Evolutionary conservation across 495 filamentous ascomycete genomes (phyloP).

Genomic region (Talaromyces trachyspermus): DNA sequence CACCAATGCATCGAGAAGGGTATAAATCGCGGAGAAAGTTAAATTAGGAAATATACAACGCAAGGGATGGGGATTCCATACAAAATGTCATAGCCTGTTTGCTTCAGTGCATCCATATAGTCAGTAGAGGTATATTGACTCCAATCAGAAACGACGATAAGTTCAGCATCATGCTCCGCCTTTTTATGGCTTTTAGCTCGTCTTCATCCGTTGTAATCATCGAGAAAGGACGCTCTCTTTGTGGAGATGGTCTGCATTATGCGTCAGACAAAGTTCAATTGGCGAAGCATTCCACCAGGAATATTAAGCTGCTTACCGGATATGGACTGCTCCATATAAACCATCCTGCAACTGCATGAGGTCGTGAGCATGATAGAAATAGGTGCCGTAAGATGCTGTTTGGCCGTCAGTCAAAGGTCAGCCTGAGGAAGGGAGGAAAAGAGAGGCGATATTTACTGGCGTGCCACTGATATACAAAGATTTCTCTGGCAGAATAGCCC

Average conservation of each 20-base stretch:
- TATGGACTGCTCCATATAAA: constrained; percentile 41
- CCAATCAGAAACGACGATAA: constrained; percentile 49
- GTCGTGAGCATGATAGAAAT: constrained; percentile 46
- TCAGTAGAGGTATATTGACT: constrained; percentile 42
- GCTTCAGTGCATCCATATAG: constrained; percentile 21
- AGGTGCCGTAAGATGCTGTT: too few relatives aligned
- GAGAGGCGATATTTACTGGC: constrained; percentile 8
- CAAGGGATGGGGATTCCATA: background rate
- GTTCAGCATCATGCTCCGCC: constrained; percentile 36
- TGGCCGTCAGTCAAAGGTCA: too few relatives aligned
- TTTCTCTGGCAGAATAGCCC: constrained; percentile 36
- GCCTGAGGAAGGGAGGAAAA: too few relatives aligned
- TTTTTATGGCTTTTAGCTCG: constrained; percentile 35
- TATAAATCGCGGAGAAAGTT: too few relatives aligned
- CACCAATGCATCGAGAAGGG: too few relatives aligned
- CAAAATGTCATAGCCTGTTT: constrained; percentile 9
- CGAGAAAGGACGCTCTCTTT: constrained; percentile 32
- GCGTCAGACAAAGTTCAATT: too few relatives aligned
- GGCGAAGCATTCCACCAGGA: too few relatives aligned
- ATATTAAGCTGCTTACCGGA: constrained; percentile 15
- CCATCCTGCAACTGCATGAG: constrained; percentile 44
- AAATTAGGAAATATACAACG: background rate
- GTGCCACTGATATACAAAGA: constrained; percentile 36
- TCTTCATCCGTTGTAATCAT: constrained; percentile 33
- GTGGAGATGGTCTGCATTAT: constrained; percentile 1